These are phyloP conservation scores for Parastagonospora nodorum DNA, from an alignment of 2,329 filamentous ascomycete species.

Conservation along the genomic window DNA sequence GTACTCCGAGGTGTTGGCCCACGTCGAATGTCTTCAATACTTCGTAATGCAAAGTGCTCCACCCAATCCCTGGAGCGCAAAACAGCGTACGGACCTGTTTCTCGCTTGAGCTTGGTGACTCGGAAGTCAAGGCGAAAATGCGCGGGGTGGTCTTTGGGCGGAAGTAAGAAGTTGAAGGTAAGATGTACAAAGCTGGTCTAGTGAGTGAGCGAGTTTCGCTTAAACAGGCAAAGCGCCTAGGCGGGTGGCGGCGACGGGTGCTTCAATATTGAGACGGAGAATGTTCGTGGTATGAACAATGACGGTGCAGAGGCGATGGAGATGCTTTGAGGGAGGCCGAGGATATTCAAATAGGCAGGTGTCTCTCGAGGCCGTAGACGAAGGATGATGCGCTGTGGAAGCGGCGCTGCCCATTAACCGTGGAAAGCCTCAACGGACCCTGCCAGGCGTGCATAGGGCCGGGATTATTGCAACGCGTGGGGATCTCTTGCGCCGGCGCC, in stretches of 20 bases:
- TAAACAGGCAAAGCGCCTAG: conserved; percentile 10
- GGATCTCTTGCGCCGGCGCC: conserved; percentile 11
- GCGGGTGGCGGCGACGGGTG: conserved; percentile 3
- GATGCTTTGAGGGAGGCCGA: background rate
- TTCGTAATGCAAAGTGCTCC: conserved; percentile 15
- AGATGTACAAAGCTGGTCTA: conserved; percentile 19
- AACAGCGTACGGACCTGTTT: conserved; percentile 13
- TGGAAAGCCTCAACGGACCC: conserved; percentile 12
- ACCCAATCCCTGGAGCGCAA: conserved; percentile 12
- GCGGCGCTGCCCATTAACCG: conserved; percentile 8
- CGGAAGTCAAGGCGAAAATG: conserved; percentile 20
- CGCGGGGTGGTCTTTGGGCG: conserved; percentile 14
- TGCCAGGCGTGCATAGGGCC: conserved; percentile 1
- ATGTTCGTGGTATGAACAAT: too few relatives aligned
- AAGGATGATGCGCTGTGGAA: conserved; percentile 3
- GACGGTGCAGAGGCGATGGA: background rate
- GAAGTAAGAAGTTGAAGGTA: conserved; percentile 8
- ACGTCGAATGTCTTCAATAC: background rate
- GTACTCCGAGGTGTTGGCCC: background rate
- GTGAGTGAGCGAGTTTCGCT: conserved; percentile 28
- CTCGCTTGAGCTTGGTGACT: conserved; percentile 16
- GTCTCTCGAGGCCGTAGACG: background rate
- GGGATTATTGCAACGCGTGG: conserved; percentile 14
- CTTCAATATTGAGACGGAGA: conserved; percentile 2
- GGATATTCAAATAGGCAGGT: background rate